Evolutionary conservation across 2,329 filamentous ascomycete genomes (phyloP).

Genomic region (Lecanoromycetidae sp.): DNA sequence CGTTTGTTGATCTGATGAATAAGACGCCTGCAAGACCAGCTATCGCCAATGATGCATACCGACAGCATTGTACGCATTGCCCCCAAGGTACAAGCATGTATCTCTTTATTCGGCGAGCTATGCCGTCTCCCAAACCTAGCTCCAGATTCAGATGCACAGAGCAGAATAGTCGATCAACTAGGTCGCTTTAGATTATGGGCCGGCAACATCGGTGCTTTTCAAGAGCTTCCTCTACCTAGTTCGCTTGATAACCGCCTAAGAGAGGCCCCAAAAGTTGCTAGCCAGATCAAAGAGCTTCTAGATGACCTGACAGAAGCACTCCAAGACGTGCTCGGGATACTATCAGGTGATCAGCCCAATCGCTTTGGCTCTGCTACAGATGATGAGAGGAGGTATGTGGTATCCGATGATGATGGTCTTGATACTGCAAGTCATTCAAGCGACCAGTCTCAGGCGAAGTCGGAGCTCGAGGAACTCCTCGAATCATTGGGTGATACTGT

Average conservation of each 20-base stretch:
- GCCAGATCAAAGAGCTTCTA: constrained; percentile 20
- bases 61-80: not conserved
- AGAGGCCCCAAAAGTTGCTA: constrained; percentile 19
- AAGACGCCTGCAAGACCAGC: not conserved
- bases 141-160: not conserved
- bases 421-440: not conserved
- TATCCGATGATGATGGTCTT: not conserved
- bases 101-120: not conserved
- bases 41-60: not conserved
- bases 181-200: constrained; percentile 23
- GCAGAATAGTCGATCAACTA: constrained; percentile 12
- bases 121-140: not conserved
- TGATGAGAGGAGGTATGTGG: not conserved
- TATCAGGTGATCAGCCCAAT: constrained; percentile 16
- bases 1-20: not conserved
- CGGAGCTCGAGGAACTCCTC: constrained; percentile 20
- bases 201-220: constrained; percentile 23
- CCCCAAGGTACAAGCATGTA: not conserved
- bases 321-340: not conserved
- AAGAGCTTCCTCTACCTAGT: constrained; percentile 15
- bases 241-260: constrained; percentile 22
- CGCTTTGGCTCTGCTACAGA: not conserved
- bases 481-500: constrained; percentile 19
- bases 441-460: not conserved
- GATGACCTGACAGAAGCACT: constrained; percentile 16